Evolutionary conservation across 306 rosid species (phyloP), one percentile per base, ranked within the genome.

Genomic region (Vigna hirtella): DNA sequence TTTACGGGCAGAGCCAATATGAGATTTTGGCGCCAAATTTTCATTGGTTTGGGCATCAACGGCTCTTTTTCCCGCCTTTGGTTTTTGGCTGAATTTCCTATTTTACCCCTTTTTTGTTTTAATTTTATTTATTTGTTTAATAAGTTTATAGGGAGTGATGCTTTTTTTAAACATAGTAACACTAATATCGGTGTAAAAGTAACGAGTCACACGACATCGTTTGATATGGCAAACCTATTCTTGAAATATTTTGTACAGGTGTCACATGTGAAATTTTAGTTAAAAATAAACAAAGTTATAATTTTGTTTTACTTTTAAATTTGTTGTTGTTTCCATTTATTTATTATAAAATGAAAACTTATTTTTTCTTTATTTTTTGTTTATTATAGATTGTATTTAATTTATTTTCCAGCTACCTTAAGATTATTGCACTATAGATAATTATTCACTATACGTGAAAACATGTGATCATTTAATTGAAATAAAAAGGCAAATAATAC

Each of bases 41-140:
- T 72, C 61, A 67, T 83, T 53, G 71, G 12, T 82, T 87, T 76
- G 26, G 84, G 77, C 20, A 48, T 56, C 98, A 95, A 95, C 99
- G 99, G 98, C 96, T 93, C 98, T 85, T 66, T 79, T 89, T 93
- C 98, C 99, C 99, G 98, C 99, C 88, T 66, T 76, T 6, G 22
- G 10, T 8, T 82, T 73, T 26, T 6, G 6, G 1, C 0, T 0
- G 14, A 8, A 38, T 48, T 81, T 74, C 63, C 88, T 17, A 20
- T 59, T 82, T 13, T 89, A 2, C 32, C 92, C 91, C 55, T 83
- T 2, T 2, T 80, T 48, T 74, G 26, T 30, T 61, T 45, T 45
- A 10, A 3, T 45, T 45, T 11, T 20, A 61, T 76, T 66, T 77
- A 10, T 42, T 66, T 1, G 15, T 30, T 32, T 9, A 47, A 16